phyloP scores from a whole-genome alignment of 2,329 filamentous ascomycete species.

The Colletotrichum eremochloae region DNA sequence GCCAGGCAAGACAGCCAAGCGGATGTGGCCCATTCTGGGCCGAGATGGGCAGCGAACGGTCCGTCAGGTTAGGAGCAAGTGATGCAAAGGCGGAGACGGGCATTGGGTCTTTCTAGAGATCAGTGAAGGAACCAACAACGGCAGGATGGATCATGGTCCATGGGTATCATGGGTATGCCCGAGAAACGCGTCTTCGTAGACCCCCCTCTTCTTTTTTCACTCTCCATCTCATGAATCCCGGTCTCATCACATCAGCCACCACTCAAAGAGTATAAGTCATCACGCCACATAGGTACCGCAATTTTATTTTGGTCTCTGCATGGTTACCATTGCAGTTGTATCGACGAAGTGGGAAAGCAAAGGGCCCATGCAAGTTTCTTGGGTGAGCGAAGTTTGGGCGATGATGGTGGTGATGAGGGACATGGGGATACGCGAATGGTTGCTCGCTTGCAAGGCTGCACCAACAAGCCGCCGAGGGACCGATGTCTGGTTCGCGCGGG shows the following conservation, averaged over 20 bases:
- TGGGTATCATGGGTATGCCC: slow-evolving; percentile 15
- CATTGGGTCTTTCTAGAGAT: slow-evolving; percentile 5
- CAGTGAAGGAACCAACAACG: background rate
- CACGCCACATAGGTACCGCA: slow-evolving; percentile 1
- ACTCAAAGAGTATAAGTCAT: slow-evolving; percentile 22
- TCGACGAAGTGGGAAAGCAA: background rate
- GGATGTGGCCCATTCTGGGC: background rate
- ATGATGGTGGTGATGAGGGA: slow-evolving; percentile 8
- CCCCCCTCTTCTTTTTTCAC: background rate
- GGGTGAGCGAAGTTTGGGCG: background rate
- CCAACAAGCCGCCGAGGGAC: slow-evolving; percentile 9
- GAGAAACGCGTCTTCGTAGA: slow-evolving; percentile 7
- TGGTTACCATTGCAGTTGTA: background rate
- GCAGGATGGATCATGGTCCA: background rate
- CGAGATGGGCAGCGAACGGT: background rate
- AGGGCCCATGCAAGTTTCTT: background rate
- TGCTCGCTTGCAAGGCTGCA: slow-evolving; percentile 16
- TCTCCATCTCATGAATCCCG: slow-evolving; percentile 25
- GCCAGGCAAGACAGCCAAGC: background rate
- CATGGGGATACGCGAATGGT: slow-evolving; percentile 4
- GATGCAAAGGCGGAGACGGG: slow-evolving; percentile 4
- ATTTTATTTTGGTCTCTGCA: background rate
- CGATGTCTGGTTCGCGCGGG: slow-evolving; percentile 15
- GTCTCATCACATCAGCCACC: slow-evolving; percentile 17
- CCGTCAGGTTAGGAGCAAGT: background rate